Evolutionary conservation across 768 basidiomycete species (phyloP), one percentile per base, ranked within the genome.

Genomic region (Boletus insuetus): DNA sequence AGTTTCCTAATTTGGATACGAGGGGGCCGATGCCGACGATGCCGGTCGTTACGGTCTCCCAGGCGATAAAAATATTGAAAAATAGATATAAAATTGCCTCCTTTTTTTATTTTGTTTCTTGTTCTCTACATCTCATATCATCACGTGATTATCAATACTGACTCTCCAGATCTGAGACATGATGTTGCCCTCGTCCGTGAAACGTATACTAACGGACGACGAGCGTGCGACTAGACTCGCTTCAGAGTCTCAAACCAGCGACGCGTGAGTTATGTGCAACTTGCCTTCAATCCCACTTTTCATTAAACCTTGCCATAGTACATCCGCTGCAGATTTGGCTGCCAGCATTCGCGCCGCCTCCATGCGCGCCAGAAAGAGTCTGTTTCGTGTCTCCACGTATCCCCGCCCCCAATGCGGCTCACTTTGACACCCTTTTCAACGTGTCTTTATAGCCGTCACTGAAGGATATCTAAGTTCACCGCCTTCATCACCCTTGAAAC

Each of bases 311-410:
- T 22, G 29, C 55, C 35, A 26, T 46, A 66, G 51, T 55, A 83
- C 81, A 13, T 69, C 74, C 17, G 70, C 78, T 31, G 69, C 75
- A 49, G 85, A 86, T 47, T 69, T 86, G 24, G 69, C 76, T 41
- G 74, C 77, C n/a, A 75, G 73, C 52, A 77, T 89, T 51, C 80
- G 80, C 54, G 82, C 76, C 60, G 70, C 84, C 29, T 82, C 81
- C 48, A 72, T 82, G 60, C 83, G 85, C 58, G 79, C 78, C 45
- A 71, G 86, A 65, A 84, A 85, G 71, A 77, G 86, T 88, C 67
- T 64, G 79, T 69, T 46, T 60, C 56, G 47, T 50, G 26, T 51
- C 47, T 60, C 49, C 50, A 41, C 53, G 14, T 57, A 51, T 56
- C 57, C 54, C 58, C 53, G 49, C 62, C 57, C 54, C 57, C 45